Conservation (phyloP, 2,329 filamentous ascomycete genomes). For the Trichoderma atrobrunneum region DNA sequence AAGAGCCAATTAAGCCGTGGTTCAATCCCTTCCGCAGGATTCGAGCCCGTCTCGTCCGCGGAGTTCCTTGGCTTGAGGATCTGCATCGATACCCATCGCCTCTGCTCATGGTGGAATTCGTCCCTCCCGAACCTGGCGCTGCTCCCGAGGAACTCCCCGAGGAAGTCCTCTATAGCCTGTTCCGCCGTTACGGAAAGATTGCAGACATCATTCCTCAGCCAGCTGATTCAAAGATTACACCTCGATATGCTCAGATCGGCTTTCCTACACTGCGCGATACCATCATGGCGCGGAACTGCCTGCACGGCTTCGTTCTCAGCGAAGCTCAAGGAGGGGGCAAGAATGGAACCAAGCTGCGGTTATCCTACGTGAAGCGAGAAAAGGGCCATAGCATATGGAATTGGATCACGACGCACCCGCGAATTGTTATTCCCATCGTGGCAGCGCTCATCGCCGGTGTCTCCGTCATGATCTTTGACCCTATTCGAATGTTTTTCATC, state of each 20-base stretch:
- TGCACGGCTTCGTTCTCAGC: slow-evolving; percentile 76
- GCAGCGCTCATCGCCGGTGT: slow-evolving; percentile 78
- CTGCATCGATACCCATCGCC: slow-evolving; percentile 76
- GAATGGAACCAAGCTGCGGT: slow-evolving; percentile 69
- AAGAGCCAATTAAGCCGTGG: slow-evolving; percentile 79
- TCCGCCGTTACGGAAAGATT: slow-evolving; percentile 87
- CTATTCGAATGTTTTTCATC: slow-evolving; percentile 90
- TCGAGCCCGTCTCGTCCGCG: slow-evolving; percentile 69
- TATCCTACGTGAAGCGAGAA: slow-evolving; percentile 78
- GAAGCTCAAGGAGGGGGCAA: slow-evolving; percentile 72
- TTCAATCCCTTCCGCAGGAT: slow-evolving; percentile 79
- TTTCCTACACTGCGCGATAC: slow-evolving; percentile 72
- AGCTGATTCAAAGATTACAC: slow-evolving; percentile 79
- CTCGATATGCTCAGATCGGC: slow-evolving; percentile 76
- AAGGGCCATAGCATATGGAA: slow-evolving; percentile 80
- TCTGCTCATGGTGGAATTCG: slow-evolving; percentile 79
- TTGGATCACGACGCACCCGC: slow-evolving; percentile 81
- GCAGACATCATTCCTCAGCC: slow-evolving; percentile 79
- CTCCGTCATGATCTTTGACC: slow-evolving; percentile 88
- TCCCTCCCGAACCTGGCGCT: slow-evolving; percentile 67
- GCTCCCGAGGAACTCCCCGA: slow-evolving; percentile 77
- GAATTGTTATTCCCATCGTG: slow-evolving; percentile 79
- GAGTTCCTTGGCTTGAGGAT: slow-evolving; percentile 92
- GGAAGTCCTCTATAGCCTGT: slow-evolving; percentile 81
- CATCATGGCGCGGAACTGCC: slow-evolving; percentile 86